These are phyloP conservation scores for Rhodosporidiobolus odoratus DNA, from an alignment of 768 basidiomycete genomes.

Conservation along the genomic window DNA sequence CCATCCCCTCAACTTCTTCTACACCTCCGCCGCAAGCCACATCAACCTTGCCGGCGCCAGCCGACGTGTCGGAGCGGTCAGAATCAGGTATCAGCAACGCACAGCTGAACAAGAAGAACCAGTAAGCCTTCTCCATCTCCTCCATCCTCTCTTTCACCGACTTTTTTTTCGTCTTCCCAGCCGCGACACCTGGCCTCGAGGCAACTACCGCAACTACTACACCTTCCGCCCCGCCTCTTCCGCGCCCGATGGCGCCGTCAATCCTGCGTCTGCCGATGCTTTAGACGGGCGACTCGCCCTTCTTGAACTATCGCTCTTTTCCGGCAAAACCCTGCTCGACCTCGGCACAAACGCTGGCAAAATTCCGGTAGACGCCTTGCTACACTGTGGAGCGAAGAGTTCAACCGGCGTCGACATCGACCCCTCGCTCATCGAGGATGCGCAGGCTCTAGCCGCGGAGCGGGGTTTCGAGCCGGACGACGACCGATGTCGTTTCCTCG, in stretches of 20 bases:
- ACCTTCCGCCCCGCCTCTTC: constrained; percentile 38
- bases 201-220: constrained; percentile 36
- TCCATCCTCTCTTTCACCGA: not conserved
- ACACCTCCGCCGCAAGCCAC: too few species aligned
- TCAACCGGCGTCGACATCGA: constrained; percentile 83
- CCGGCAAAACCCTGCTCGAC: constrained; percentile 62
- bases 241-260: constrained; percentile 31
- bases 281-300: constrained; percentile 63
- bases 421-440: constrained; percentile 55
- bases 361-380: constrained; percentile 75
- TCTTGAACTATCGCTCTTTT: constrained; percentile 58
- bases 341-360: constrained; percentile 81
- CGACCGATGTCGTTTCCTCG: not conserved
- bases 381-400: constrained; percentile 52
- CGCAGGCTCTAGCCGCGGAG: not conserved
- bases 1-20: too few species aligned
- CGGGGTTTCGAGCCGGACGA: not conserved
- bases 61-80: not conserved
- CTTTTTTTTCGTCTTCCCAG: not conserved
- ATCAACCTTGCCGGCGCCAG: not conserved
- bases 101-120: not conserved
- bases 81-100: not conserved
- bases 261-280: constrained; percentile 19
- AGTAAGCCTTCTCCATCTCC: not conserved
- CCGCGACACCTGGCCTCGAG: constrained; percentile 7